phyloP scores from a whole-genome alignment of 768 basidiomycete genomes.

The Mycena metata region DNA sequence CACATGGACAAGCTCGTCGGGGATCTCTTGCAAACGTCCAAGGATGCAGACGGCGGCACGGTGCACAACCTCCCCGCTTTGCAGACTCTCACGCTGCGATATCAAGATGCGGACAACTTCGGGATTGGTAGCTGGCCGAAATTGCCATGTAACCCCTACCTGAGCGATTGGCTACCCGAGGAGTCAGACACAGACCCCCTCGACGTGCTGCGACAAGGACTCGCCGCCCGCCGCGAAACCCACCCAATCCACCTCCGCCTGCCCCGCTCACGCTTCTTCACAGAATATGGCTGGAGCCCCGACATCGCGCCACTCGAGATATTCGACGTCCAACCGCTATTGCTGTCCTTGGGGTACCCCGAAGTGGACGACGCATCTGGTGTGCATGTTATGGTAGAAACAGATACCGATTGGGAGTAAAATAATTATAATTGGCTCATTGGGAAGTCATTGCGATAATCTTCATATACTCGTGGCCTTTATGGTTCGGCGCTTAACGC shows the following conservation, averaged over 20 bases:
- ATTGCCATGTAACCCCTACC: neutral
- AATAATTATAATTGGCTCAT: too few relatives aligned
- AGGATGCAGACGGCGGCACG: neutral
- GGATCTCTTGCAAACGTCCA: neutral
- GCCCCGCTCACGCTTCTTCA: conserved; percentile 23
- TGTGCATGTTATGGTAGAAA: too few relatives aligned
- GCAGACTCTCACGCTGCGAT: conserved; percentile 16
- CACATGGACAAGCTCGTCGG: neutral
- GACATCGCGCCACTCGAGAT: conserved; percentile 9
- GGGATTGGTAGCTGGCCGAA: conserved; percentile 14
- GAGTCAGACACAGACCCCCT: conserved; percentile 1
- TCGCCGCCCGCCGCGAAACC: neutral
- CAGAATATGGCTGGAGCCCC: neutral
- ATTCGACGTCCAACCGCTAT: conserved; percentile 7
- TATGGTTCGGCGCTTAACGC: too few relatives aligned
- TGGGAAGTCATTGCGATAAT: too few relatives aligned
- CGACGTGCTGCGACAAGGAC: neutral
- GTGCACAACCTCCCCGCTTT: neutral
- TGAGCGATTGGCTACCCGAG: too few relatives aligned
- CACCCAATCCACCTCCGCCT: conserved; percentile 12
- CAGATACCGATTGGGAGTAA: too few relatives aligned
- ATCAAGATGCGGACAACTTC: conserved; percentile 7
- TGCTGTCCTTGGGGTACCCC: neutral
- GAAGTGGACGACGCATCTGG: too few relatives aligned
- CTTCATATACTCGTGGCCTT: too few relatives aligned